phyloP scores from a whole-genome alignment of 371 early-diverging fungal species.

The Mucor circinelloides region DNA sequence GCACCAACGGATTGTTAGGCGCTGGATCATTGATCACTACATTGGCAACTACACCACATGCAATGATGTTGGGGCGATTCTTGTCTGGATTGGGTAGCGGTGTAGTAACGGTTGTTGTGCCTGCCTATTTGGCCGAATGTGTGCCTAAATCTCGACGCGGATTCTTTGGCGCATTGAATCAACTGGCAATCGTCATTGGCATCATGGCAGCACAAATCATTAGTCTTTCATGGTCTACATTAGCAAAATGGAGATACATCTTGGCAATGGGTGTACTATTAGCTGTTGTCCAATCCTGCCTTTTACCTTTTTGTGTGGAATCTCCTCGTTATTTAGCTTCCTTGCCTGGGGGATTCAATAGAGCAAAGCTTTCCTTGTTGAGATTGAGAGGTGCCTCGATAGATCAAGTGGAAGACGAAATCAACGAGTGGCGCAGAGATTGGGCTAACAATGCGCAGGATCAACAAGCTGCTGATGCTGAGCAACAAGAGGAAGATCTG shows the following conservation, averaged over 20 bases:
- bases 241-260: slow-evolving; percentile 69
- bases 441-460: slow-evolving; percentile 26
- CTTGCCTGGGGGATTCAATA: slow-evolving; percentile 49
- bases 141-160: slow-evolving; percentile 78
- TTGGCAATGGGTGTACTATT: slow-evolving; percentile 59
- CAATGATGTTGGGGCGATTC: slow-evolving; percentile 78
- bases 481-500: slow-evolving; percentile 7
- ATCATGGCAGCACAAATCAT: slow-evolving; percentile 72
- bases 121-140: slow-evolving; percentile 87
- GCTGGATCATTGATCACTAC: slow-evolving; percentile 72
- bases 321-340: slow-evolving; percentile 74
- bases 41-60: slow-evolving; percentile 47
- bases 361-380: slow-evolving; percentile 60
- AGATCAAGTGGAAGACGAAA: slow-evolving; percentile 64
- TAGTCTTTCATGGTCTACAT: slow-evolving; percentile 62
- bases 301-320: slow-evolving; percentile 78
- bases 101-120: slow-evolving; percentile 79
- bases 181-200: slow-evolving; percentile 83
- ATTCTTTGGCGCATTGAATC: slow-evolving; percentile 79
- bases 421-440: slow-evolving; percentile 63
- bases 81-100: slow-evolving; percentile 88
- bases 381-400: slow-evolving; percentile 56
- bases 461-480: neutral
- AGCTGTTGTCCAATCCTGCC: slow-evolving; percentile 60
- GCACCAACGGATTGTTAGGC: slow-evolving; percentile 63